A percentile compares a stretch with the other conserved stretches of the same genome.
Conservation (phyloP, 129 eudicot species). For the Saposhnikovia divaricata region DNA sequence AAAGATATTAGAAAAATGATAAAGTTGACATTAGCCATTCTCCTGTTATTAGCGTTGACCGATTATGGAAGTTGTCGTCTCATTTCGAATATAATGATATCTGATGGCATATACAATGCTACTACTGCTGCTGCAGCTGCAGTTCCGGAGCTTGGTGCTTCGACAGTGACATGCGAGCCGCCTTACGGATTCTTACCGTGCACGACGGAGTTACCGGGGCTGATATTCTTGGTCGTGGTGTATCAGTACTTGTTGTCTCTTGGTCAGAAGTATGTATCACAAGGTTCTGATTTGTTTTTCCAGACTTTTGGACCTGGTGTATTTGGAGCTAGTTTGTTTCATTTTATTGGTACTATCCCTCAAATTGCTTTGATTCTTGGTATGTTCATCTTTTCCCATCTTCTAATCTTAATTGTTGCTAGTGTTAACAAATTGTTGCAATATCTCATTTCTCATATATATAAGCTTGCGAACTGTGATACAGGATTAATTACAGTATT, state of each 20-base stretch:
- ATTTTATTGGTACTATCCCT: slow-evolving; percentile 51
- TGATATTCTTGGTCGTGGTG: slow-evolving; percentile 43
- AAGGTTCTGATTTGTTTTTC: slow-evolving; percentile 49
- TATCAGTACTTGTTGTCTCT: slow-evolving; percentile 51
- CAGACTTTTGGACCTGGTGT: slow-evolving; percentile 49
- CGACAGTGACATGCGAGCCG: slow-evolving; percentile 47
- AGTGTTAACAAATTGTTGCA: not conserved
- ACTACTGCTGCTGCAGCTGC: not conserved
- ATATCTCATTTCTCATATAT: not conserved
- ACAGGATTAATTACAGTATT: no score
- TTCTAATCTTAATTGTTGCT: not conserved
- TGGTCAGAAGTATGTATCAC: slow-evolving; percentile 43
- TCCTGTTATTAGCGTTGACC: slow-evolving; percentile 17
- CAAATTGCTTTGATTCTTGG: slow-evolving; percentile 44
- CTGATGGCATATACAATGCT: slow-evolving; percentile 18
- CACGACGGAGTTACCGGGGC: slow-evolving; percentile 48
- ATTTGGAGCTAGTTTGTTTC: slow-evolving; percentile 58
- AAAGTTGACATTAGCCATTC: not conserved
- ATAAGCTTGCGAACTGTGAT: no score
- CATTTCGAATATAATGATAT: slow-evolving; percentile 7
- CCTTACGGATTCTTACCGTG: slow-evolving; percentile 74
- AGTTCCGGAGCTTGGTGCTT: slow-evolving; percentile 15
- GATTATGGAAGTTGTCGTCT: slow-evolving; percentile 16
- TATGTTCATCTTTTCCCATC: slow-evolving; percentile 12
- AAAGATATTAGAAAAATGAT: not conserved